These are phyloP conservation scores for Leccinum subtestaceum DNA, from an alignment of 768 basidiomycete species.

Conservation along the genomic window DNA sequence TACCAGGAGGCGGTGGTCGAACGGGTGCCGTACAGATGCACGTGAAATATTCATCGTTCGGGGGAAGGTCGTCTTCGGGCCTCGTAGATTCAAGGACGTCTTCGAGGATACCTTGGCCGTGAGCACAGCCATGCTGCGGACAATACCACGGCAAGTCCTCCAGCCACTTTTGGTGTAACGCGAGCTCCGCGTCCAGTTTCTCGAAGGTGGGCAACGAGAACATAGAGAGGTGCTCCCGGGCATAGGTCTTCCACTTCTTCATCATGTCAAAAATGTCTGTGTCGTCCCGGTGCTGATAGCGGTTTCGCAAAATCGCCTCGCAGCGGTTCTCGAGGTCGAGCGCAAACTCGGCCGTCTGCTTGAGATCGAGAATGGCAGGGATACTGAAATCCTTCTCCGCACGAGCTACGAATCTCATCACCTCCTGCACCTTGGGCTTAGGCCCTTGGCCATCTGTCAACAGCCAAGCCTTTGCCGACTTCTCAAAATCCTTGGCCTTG, in stretches of 20 bases:
- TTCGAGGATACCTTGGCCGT: conserved; percentile 62
- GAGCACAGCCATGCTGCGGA: conserved; percentile 58
- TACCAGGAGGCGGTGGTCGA: conserved; percentile 72
- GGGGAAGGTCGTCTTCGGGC: conserved; percentile 76
- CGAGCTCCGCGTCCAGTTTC: conserved; percentile 65
- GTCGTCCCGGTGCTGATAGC: conserved; percentile 52
- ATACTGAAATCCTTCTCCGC: conserved; percentile 80
- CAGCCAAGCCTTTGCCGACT: conserved; percentile 72
- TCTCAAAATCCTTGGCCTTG: conserved; percentile 78
- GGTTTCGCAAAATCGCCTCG: conserved; percentile 67
- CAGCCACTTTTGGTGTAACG: conserved; percentile 67
- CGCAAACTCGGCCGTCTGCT: conserved; percentile 72
- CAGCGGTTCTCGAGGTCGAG: conserved; percentile 73
- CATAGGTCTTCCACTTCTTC: conserved; percentile 70
- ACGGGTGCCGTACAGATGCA: conserved; percentile 80
- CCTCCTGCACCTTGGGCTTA: conserved; percentile 67
- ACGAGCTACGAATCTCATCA: conserved; percentile 61
- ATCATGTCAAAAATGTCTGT: conserved; percentile 72
- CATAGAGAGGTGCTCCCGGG: conserved; percentile 66
- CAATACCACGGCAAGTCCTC: conserved; percentile 80
- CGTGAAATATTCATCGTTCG: conserved; percentile 77
- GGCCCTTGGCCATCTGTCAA: conserved; percentile 50
- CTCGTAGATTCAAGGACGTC: conserved; percentile 75
- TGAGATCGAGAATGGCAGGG: conserved; percentile 59
- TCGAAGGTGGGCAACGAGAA: conserved; percentile 74